These are phyloP conservation scores for Globisporangium apiculatum DNA, from an alignment of 352 stramenopile species.

Conservation along the genomic window DNA sequence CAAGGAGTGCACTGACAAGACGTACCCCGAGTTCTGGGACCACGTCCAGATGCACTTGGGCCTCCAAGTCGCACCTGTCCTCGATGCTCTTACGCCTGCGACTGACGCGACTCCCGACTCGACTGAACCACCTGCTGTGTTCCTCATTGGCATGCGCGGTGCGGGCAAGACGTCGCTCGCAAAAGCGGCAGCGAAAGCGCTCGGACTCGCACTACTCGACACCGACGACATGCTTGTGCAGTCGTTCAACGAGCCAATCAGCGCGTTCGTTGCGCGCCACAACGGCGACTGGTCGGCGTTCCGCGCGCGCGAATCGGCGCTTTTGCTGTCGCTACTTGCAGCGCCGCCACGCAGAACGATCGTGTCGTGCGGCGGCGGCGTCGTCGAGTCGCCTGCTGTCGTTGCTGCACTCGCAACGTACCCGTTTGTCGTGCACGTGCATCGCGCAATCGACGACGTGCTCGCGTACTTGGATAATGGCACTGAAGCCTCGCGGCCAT, in stretches of 20 bases:
- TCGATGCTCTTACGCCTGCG: slow-evolving; percentile 6
- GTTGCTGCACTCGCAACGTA: slow-evolving; percentile 55
- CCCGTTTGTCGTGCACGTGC: slow-evolving; percentile 61
- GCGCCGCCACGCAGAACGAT: slow-evolving; percentile 56
- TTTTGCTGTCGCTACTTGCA: slow-evolving; percentile 52
- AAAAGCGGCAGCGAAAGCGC: slow-evolving; percentile 27
- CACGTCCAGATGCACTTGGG: slow-evolving; percentile 61
- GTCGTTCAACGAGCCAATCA: slow-evolving; percentile 57
- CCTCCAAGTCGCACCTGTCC: slow-evolving; percentile 37
- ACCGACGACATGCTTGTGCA: slow-evolving; percentile 72
- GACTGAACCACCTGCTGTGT: slow-evolving; percentile 34
- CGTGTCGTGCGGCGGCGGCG: slow-evolving; percentile 79
- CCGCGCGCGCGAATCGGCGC: slow-evolving; percentile 48
- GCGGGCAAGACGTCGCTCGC: slow-evolving; percentile 81
- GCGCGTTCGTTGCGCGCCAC: slow-evolving; percentile 56
- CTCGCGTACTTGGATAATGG: slow-evolving; percentile 49
- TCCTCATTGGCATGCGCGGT: slow-evolving; percentile 86
- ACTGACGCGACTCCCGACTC: slow-evolving; percentile 3
- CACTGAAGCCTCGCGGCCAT: slow-evolving; percentile 39
- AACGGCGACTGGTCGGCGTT: slow-evolving; percentile 72
- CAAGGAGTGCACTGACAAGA: slow-evolving; percentile 97
- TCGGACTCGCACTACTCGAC: slow-evolving; percentile 65
- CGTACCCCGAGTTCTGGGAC: slow-evolving; percentile 96
- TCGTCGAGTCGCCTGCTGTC: slow-evolving; percentile 68
- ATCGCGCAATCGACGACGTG: slow-evolving; percentile 69